Evolutionary conservation across 768 basidiomycete species (phyloP).

Genomic region (Boletus coccyginus): DNA sequence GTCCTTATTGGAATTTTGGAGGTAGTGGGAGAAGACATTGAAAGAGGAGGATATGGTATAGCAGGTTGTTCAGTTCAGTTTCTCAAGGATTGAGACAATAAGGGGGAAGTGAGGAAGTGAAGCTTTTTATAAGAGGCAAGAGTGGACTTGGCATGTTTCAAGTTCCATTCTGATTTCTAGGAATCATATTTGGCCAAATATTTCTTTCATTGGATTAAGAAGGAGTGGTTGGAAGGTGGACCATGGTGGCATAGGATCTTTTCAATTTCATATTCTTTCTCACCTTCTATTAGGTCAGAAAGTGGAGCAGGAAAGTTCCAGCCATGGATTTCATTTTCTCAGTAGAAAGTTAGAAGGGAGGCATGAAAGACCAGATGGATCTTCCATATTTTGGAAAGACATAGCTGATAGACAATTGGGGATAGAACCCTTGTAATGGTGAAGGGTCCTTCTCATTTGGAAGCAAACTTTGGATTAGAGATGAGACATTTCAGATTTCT

Average conservation of each 20-base stretch:
- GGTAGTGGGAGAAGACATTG: no score
- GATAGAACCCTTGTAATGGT: background rate
- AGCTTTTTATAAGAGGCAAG: background rate
- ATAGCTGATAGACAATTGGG: background rate
- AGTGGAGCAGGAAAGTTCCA: background rate
- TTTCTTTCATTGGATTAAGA: background rate
- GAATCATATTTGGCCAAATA: background rate
- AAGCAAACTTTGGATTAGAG: background rate
- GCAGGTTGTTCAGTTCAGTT: no score
- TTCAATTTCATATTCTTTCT: background rate
- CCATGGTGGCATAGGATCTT: background rate
- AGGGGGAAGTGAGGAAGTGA: no score
- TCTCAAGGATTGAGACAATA: no score
- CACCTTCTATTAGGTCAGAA: background rate
- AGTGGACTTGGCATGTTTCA: background rate
- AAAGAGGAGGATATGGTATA: no score
- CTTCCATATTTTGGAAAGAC: background rate
- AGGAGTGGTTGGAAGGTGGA: background rate
- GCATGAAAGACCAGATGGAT: background rate
- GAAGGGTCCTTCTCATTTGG: background rate
- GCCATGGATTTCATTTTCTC: background rate
- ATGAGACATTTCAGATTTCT: background rate
- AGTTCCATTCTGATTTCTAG: background rate
- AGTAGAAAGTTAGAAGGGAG: background rate
- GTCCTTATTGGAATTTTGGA: no score